phyloP scores from a whole-genome alignment of 441 rosid genomes.

The Gossypium davidsonii region DNA sequence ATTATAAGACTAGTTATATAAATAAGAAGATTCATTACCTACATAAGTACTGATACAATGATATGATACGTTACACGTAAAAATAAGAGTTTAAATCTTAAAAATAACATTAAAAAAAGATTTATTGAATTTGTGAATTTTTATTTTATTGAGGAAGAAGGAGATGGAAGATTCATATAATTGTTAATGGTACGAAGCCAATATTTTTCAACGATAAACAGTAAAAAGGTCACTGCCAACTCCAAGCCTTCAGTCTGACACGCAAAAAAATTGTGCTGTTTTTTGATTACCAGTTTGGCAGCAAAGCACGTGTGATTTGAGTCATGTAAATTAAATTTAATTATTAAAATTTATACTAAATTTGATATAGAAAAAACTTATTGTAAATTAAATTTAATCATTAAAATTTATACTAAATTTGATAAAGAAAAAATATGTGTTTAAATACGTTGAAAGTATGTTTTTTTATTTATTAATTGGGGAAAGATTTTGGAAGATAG shows the following conservation, averaged over 20 bases:
- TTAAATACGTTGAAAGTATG: rapidly evolving
- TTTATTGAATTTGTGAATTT: too few species aligned
- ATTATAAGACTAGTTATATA: too few species aligned
- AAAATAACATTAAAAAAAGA: rapidly evolving
- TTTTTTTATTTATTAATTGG: too few species aligned
- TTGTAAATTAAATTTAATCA: too few species aligned
- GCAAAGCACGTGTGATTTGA: conserved; percentile 34
- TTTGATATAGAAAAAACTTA: too few species aligned
- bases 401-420: too few species aligned
- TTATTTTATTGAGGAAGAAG: not conserved
- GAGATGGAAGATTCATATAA: conserved; percentile 8
- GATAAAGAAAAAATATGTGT: rapidly evolving
- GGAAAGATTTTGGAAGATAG: too few species aligned
- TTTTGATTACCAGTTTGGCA: conserved; percentile 29
- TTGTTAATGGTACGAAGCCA: conserved; percentile 13
- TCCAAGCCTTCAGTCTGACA: conserved; percentile 6
- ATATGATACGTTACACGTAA: rapidly evolving
- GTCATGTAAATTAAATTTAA: not conserved
- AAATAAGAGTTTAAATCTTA: rapidly evolving
- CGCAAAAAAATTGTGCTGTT: conserved; percentile 21
- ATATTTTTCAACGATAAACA: conserved; percentile 54
- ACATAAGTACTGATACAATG: rapidly evolving
- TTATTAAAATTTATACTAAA: too few species aligned
- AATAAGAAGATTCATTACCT: too few species aligned
- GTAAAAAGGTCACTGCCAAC: conserved; percentile 23